Evolutionary conservation across 139 green algal genomes (phyloP), one percentile per base, ranked within the genome.

Genomic region (Eudorina sp.): DNA sequence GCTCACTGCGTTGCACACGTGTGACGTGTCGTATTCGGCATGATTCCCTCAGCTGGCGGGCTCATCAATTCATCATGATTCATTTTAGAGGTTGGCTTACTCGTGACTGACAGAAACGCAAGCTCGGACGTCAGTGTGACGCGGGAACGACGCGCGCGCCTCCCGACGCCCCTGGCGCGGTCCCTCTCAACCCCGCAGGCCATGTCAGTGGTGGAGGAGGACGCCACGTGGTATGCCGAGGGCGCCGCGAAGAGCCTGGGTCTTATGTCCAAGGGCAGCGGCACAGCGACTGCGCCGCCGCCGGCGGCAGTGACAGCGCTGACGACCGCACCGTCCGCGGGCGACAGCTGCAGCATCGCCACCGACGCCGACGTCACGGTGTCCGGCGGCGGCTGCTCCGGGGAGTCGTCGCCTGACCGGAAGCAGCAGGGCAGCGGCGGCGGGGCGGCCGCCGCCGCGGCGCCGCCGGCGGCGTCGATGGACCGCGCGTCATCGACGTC

Each of bases 171-270:
- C n/a, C n/a, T n/a, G n/a, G n/a, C n/a, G n/a, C n/a, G n/a, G n/a
- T n/a, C n/a, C n/a, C n/a, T n/a, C n/a, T n/a, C n/a, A n/a, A n/a
- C n/a, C 51, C 51, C 51, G 19, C 93, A 99, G 86, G 53, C 99
- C 14, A 89, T 76, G 36, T 64, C 66, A 14, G 51, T 96, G 1
- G 91, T 97, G 68, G 41, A 58, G 40, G 75, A 53, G 34, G 48
- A 73, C 38, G 66, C 66, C 66, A 46, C 29, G 46, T 43, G 79
- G 66, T 45, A 40, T 1, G 79, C 55, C 3, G 78, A 40, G 27
- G 46, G 55, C 38, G 78, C 27, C 36, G 74, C 31, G 16, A n/a
- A n/a, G n/a, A n/a, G n/a, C n/a, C n/a, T n/a, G n/a, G n/a, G n/a
- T n/a, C n/a, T n/a, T n/a, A n/a, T n/a, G n/a, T 38, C 53, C 62